Conservation (phyloP, 2,329 filamentous ascomycete species). For the Neonectria hederae region DNA sequence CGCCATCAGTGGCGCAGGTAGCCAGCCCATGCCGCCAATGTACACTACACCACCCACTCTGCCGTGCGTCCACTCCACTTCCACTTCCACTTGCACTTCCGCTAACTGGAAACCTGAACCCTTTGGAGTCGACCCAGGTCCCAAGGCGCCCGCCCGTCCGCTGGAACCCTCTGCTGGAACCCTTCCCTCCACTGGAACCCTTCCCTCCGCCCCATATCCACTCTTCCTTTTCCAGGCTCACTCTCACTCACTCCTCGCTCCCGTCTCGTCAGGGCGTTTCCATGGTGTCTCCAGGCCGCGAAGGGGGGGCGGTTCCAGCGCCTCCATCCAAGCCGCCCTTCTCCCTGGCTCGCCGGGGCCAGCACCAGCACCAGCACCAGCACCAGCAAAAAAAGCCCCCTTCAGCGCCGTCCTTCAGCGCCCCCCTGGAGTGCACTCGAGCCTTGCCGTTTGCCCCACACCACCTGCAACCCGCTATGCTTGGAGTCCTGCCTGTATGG, state of each 20-base stretch:
- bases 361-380: not conserved
- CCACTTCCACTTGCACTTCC: constrained; percentile 8
- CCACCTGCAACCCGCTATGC: not conserved
- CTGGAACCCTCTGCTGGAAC: constrained; percentile 14
- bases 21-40: constrained; percentile 9
- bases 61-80: constrained; percentile 5
- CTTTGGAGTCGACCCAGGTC: constrained; percentile 5
- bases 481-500: not conserved
- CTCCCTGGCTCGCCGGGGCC: not conserved
- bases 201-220: not conserved
- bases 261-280: constrained; percentile 15
- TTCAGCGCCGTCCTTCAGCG: not conserved
- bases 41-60: not conserved
- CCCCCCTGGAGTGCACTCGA: not conserved
- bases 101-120: constrained; percentile 21
- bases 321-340: constrained; percentile 17
- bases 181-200: constrained; percentile 32
- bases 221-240: not conserved
- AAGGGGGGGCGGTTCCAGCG: constrained; percentile 23
- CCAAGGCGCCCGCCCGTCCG: constrained; percentile 19
- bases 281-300: constrained; percentile 22
- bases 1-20: not conserved
- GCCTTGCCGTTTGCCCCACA: not conserved
- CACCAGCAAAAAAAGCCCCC: not conserved
- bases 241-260: not conserved